Percentiles rank a stretch among this genome's conserved stretches.
Conservation (phyloP, 352 stramenopile species). For the Pilasporangium apinafurcum region DNA sequence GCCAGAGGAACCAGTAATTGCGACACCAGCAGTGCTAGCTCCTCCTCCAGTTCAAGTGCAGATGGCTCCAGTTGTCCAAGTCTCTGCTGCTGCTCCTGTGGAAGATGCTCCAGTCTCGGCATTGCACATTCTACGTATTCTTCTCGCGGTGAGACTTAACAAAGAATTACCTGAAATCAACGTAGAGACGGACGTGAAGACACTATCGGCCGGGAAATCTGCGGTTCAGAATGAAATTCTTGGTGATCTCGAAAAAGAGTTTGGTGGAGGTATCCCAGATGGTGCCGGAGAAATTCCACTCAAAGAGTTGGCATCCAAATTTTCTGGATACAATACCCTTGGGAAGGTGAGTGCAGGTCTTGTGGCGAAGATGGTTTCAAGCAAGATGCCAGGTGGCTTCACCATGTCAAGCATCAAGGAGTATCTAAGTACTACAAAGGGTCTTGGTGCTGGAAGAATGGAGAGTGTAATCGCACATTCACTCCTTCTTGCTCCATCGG, state of each 20-base stretch:
- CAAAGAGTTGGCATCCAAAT: conserved; percentile 62
- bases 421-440: conserved; percentile 52
- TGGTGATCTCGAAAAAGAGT: conserved; percentile 85
- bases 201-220: conserved; percentile 76
- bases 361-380: conserved; percentile 68
- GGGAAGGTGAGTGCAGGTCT: conserved; percentile 60
- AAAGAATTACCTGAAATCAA: conserved; percentile 66
- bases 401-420: conserved; percentile 72
- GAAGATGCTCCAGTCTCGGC: conserved; percentile 16
- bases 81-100: conserved; percentile 1
- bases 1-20: conserved; percentile 7
- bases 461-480: conserved; percentile 75
- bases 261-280: conserved; percentile 58
- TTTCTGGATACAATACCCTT: conserved; percentile 59
- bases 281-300: conserved; percentile 68
- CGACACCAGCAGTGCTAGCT: neutral
- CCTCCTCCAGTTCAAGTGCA: neutral
- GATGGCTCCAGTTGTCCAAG: conserved; percentile 5
- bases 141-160: conserved; percentile 64
- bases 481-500: conserved; percentile 45
- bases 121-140: conserved; percentile 18
- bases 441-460: conserved; percentile 57
- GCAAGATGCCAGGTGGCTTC: conserved; percentile 84
- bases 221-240: conserved; percentile 87
- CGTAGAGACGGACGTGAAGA: conserved; percentile 72